Conservation (phyloP, 2,329 filamentous ascomycete genomes). For the Epicoccum nigrum region DNA sequence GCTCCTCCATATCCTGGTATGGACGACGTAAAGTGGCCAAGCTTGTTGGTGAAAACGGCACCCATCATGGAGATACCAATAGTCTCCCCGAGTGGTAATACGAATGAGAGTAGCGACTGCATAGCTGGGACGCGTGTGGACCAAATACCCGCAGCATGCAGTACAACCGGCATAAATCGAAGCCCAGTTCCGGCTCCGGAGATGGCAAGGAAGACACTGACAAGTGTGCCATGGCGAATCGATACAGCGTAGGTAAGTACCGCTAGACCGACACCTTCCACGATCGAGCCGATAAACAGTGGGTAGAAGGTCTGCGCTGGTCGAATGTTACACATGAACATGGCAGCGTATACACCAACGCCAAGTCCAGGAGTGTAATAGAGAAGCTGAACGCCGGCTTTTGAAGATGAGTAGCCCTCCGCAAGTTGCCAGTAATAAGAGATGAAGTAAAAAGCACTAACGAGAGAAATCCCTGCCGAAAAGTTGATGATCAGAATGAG, state of each 20-base stretch:
- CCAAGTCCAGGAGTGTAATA: constrained; percentile 70
- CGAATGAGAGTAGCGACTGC: constrained; percentile 65
- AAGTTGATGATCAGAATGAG: constrained; percentile 69
- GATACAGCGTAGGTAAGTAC: constrained; percentile 65
- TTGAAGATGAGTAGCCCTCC: constrained; percentile 56
- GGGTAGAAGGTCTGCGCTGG: constrained; percentile 67
- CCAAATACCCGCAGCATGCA: constrained; percentile 69
- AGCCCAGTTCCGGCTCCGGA: constrained; percentile 68
- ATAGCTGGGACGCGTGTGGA: constrained; percentile 63
- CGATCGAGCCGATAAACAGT: constrained; percentile 54
- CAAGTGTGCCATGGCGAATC: constrained; percentile 54
- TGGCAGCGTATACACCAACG: constrained; percentile 63
- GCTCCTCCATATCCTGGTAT: constrained; percentile 35
- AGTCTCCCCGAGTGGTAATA: constrained; percentile 68
- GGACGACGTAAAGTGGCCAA: constrained; percentile 31
- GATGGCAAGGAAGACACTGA: constrained; percentile 71
- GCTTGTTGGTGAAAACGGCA: constrained; percentile 69
- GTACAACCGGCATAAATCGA: constrained; percentile 67
- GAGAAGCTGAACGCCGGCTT: constrained; percentile 58
- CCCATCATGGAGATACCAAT: constrained; percentile 71
- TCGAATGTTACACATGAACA: constrained; percentile 65
- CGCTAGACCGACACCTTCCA: constrained; percentile 64
- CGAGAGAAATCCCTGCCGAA: constrained; percentile 61
- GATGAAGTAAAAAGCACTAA: constrained; percentile 70
- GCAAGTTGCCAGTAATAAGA: constrained; percentile 72